phyloP scores from a whole-genome alignment of 495 filamentous ascomycete species.

The Pyrenula massariospora region DNA sequence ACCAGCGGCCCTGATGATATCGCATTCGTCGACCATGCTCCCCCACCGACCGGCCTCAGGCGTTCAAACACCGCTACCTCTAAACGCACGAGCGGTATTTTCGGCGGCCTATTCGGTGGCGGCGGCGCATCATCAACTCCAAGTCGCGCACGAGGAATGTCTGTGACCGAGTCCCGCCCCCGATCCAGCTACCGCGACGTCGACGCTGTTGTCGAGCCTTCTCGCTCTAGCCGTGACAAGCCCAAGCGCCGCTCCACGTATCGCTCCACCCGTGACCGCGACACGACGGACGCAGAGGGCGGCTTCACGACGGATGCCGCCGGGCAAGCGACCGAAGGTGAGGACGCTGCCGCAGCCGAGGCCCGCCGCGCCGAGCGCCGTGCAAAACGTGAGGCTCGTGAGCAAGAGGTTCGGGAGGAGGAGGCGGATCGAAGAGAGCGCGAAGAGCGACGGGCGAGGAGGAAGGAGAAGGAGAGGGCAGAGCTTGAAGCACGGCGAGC shows the following conservation, averaged over 20 bases:
- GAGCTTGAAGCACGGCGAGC: slow-evolving; percentile 4
- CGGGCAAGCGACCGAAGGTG: slow-evolving; percentile 18
- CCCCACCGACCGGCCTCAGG: slow-evolving; percentile 31
- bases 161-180: slow-evolving; percentile 25
- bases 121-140: slow-evolving; percentile 9
- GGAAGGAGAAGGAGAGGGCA: slow-evolving; percentile 12
- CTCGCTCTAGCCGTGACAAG: slow-evolving; percentile 29
- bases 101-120: slow-evolving; percentile 23
- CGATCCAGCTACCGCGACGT: slow-evolving; percentile 31
- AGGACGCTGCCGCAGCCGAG: slow-evolving; percentile 40
- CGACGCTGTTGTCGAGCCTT: slow-evolving; percentile 25
- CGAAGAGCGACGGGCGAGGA: slow-evolving; percentile 29
- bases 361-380: slow-evolving; percentile 37
- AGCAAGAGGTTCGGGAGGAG: slow-evolving; percentile 28
- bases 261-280: slow-evolving; percentile 26
- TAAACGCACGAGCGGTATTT: slow-evolving; percentile 13
- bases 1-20: slow-evolving; percentile 46
- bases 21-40: slow-evolving; percentile 62
- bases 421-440: slow-evolving; percentile 35
- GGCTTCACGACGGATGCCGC: slow-evolving; percentile 31
- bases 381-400: slow-evolving; percentile 24
- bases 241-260: slow-evolving; percentile 26
- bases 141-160: slow-evolving; percentile 17
- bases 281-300: slow-evolving; percentile 7
- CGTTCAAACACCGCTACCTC: slow-evolving; percentile 32